A percentile compares a stretch with the other conserved stretches of the same genome.
phyloP scores from a whole-genome alignment of 768 basidiomycete species.

The Suillus cothurnatus region DNA sequence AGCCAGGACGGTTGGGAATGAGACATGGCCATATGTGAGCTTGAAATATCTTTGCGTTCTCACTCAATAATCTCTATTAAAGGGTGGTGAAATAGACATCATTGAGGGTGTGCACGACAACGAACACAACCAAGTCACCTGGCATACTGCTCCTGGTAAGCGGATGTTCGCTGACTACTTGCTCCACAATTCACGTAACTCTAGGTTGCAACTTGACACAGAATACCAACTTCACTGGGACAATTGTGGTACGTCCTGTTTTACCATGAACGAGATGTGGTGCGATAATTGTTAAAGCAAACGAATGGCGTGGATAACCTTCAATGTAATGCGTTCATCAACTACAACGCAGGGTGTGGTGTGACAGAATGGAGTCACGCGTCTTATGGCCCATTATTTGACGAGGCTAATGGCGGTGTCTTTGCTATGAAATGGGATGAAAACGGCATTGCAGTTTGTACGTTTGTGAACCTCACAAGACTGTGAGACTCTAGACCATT shows the following conservation, averaged over 20 bases:
- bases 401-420: slow-evolving; percentile 77
- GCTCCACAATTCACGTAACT: slow-evolving; percentile 7
- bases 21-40: slow-evolving; percentile 66
- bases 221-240: slow-evolving; percentile 61
- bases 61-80: slow-evolving; percentile 16
- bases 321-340: slow-evolving; percentile 53
- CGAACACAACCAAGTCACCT: slow-evolving; percentile 82
- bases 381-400: slow-evolving; percentile 84
- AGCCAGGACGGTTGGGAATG: slow-evolving; percentile 44
- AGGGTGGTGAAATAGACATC: slow-evolving; percentile 83
- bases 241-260: slow-evolving; percentile 53
- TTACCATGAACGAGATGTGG: not conserved
- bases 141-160: slow-evolving; percentile 69
- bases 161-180: slow-evolving; percentile 4
- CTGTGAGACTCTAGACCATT: slow-evolving; percentile 8
- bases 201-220: slow-evolving; percentile 61
- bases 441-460: slow-evolving; percentile 73
- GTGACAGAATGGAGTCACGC: slow-evolving; percentile 78
- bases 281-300: slow-evolving; percentile 34
- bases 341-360: slow-evolving; percentile 74
- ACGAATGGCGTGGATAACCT: slow-evolving; percentile 52
- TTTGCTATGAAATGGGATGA: slow-evolving; percentile 92
- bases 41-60: slow-evolving; percentile 1
- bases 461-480: slow-evolving; percentile 30
- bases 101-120: slow-evolving; percentile 87